These are phyloP conservation scores for Diaporthe citrichinensis DNA, from an alignment of 2,329 filamentous ascomycete species.

Conservation along the genomic window DNA sequence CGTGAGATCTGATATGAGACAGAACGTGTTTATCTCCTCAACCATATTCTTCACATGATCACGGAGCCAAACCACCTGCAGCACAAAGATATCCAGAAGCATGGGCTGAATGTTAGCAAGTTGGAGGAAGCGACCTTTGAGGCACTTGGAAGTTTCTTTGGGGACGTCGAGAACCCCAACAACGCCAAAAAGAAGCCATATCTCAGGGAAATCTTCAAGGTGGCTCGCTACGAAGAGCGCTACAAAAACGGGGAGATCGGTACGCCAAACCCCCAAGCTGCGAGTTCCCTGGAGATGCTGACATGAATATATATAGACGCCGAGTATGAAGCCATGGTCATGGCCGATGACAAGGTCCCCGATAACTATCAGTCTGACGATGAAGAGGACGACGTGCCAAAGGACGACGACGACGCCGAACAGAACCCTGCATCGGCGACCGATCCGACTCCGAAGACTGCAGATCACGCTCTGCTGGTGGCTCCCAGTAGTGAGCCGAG, in stretches of 20 bases:
- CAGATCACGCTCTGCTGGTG: slow-evolving; percentile 52
- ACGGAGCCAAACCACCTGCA: slow-evolving; percentile 64
- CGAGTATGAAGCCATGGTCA: slow-evolving; percentile 63
- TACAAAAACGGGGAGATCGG: slow-evolving; percentile 71
- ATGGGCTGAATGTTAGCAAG: slow-evolving; percentile 67
- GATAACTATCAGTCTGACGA: slow-evolving; percentile 64
- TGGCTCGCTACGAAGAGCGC: slow-evolving; percentile 70
- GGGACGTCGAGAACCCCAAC: slow-evolving; percentile 65
- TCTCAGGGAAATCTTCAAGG: slow-evolving; percentile 73
- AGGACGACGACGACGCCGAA: slow-evolving; percentile 59
- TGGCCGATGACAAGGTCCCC: slow-evolving; percentile 65
- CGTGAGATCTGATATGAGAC: slow-evolving; percentile 35
- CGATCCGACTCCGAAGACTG: slow-evolving; percentile 53
- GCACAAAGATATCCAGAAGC: slow-evolving; percentile 66
- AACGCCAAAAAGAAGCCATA: slow-evolving; percentile 70
- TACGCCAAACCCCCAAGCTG: slow-evolving; percentile 50
- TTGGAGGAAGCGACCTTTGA: slow-evolving; percentile 72
- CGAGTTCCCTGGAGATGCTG: not conserved
- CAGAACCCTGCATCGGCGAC: slow-evolving; percentile 51
- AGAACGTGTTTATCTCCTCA: slow-evolving; percentile 73
- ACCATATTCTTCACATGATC: slow-evolving; percentile 72
- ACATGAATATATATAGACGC: slow-evolving; percentile 55
- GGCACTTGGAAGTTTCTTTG: slow-evolving; percentile 70
- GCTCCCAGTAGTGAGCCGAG: slow-evolving; percentile 55
- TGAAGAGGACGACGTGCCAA: slow-evolving; percentile 58